Conservation (phyloP, 2,329 filamentous ascomycete species). For the Sodiomyces alkalinus region DNA sequence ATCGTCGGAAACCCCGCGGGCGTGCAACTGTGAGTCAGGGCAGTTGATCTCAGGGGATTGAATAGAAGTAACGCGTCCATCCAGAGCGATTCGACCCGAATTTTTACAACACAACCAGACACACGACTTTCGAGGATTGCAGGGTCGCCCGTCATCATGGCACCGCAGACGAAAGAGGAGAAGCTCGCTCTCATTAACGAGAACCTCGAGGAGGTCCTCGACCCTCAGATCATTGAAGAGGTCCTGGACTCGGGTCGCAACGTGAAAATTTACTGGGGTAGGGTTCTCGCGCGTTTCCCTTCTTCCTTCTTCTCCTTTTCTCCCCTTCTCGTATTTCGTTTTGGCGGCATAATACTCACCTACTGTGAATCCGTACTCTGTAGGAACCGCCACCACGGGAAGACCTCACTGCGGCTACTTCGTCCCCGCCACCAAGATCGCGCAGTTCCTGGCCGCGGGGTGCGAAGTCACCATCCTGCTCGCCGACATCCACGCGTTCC, state of each 20-base stretch:
- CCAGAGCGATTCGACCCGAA: background rate
- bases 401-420: conserved; percentile 83
- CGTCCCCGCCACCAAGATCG: conserved; percentile 77
- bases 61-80: conserved; percentile 1
- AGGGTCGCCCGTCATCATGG: conserved; percentile 6
- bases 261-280: conserved; percentile 74
- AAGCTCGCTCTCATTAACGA: conserved; percentile 62
- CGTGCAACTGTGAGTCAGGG: background rate
- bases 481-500: conserved; percentile 61
- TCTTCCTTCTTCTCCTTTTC: no score
- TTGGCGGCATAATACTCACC: no score
- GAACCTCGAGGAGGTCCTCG: conserved; percentile 71
- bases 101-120: background rate
- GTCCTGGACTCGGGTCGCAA: conserved; percentile 55
- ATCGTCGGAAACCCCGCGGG: background rate
- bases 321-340: conserved; percentile 4
- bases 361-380: no score
- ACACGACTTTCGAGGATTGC: background rate
- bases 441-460: conserved; percentile 70
- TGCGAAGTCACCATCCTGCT: conserved; percentile 72
- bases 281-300: background rate
- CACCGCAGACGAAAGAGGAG: conserved; percentile 23
- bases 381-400: conserved; percentile 70
- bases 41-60: background rate
- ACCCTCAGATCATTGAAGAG: conserved; percentile 68